Conservation (phyloP, 2,329 filamentous ascomycete genomes). For the Hymenoscyphus repandus region DNA sequence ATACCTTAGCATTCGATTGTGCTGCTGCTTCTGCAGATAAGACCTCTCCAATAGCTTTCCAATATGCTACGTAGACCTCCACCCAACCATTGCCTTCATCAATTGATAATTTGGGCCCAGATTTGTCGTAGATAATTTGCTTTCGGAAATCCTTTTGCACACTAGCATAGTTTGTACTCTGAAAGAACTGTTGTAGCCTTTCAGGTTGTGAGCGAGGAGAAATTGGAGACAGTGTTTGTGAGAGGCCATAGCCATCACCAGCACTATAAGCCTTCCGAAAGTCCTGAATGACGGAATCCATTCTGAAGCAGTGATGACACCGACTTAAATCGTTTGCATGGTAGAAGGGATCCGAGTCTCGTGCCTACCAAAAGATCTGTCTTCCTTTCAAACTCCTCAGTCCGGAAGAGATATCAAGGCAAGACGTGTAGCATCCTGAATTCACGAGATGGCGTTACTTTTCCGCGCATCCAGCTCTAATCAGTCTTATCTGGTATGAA, state of each 20-base stretch:
- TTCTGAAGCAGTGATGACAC: conserved; percentile 32
- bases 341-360: neutral
- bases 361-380: neutral
- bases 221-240: conserved; percentile 69
- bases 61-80: conserved; percentile 78
- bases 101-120: conserved; percentile 29
- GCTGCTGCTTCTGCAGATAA: conserved; percentile 56
- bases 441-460: neutral
- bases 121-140: conserved; percentile 58
- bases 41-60: conserved; percentile 74
- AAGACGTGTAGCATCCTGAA: conserved; percentile 1
- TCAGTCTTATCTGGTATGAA: no score
- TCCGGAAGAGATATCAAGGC: neutral
- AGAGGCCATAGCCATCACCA: conserved; percentile 66
- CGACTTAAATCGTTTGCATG: conserved; percentile 5
- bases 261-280: conserved; percentile 64
- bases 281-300: conserved; percentile 70
- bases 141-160: conserved; percentile 64
- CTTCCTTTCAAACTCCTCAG: neutral
- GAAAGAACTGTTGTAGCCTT: conserved; percentile 65
- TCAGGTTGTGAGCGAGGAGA: conserved; percentile 56
- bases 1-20: conserved; percentile 26
- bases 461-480: no score
- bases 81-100: conserved; percentile 77
- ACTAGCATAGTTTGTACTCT: conserved; percentile 60